Evolutionary conservation across 2,329 filamentous ascomycete genomes (phyloP), one percentile per base, ranked within the genome.

Genomic region (Hypoxylon sp.): DNA sequence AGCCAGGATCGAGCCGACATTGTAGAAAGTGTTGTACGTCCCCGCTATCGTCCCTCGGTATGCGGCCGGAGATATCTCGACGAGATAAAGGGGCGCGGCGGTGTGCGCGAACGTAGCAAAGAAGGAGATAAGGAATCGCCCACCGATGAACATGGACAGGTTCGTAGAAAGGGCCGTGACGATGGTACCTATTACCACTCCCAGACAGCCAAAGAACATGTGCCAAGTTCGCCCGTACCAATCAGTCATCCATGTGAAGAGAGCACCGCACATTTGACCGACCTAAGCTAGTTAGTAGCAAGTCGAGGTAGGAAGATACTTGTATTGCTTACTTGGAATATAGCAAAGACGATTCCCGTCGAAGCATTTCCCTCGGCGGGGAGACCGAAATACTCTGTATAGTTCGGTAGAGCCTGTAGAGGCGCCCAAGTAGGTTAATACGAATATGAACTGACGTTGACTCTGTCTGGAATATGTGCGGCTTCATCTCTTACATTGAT

Each of bases 1-100:
- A 13, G 71, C 70, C 9, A 73, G 51, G 21, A 72, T 72, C 4
- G 71, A 70, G 15, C 71, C 68, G 17, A 78, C 67, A 20, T 77
- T 76, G 62, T 75, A 78, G 38, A 77, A 72, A 1, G 75, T 77
- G 42, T 78, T 78, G 57, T 76, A 77, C 23, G 83, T 75, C n/a
- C 83, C 85, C 0, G 84, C 85, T 17, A 86, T 74, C 2, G 84
- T 78, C 20, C 81, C 84, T 48, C 85, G 79, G 64, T 83, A 83
- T 2, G 79, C 75, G 1, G 86, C 84, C 55, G 87, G 85, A 0
- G 83, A 78, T 49, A 86, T 82, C 67, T 88, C 85, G 17, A 84
- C 81, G 8, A 85, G 78, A 62, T 85, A 86, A 7, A 84, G 78
- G 0, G 85, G 85, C 0, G 83, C 84, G 0, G 84, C 82, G 2